Evolutionary conservation across 78 protist genomes (phyloP).

Genomic region (Dictyostelium firmibasis): DNA sequence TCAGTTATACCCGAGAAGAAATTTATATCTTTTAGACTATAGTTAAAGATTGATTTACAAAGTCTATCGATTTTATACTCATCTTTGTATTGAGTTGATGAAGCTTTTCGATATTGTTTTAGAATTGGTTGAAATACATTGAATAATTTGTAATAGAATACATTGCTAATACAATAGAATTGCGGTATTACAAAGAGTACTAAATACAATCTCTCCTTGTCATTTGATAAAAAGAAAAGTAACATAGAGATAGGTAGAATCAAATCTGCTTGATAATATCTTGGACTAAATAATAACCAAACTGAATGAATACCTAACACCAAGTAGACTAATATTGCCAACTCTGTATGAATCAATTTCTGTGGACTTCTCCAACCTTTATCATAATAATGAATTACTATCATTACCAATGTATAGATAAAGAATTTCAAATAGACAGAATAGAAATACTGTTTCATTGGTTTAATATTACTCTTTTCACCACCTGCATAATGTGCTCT

Average conservation of each 20-base stretch:
- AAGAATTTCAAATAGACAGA: conserved; percentile 34
- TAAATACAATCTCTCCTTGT: conserved; percentile 56
- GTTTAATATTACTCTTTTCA: conserved; percentile 6
- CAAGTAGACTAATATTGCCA: conserved; percentile 32
- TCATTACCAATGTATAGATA: not conserved
- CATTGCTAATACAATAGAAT: conserved; percentile 54
- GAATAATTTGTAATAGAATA: conserved; percentile 50
- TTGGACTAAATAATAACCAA: conserved; percentile 5
- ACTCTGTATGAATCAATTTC: not conserved
- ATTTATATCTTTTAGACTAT: conserved; percentile 20
- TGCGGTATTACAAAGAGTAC: conserved; percentile 57
- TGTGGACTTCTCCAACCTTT: not conserved
- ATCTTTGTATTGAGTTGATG: not conserved
- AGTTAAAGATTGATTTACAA: conserved; percentile 4
- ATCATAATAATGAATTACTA: conserved; percentile 36
- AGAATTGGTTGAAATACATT: conserved; percentile 37
- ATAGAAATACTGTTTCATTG: not conserved
- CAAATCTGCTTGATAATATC: conserved; percentile 29
- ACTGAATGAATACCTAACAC: conserved; percentile 26
- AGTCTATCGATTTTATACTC: not conserved
- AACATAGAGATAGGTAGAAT: conserved; percentile 43
- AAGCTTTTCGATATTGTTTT: conserved; percentile 4
- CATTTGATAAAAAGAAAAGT: conserved; percentile 39
- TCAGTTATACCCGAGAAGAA: conserved; percentile 67
- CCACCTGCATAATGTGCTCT: conserved; percentile 33